A percentile compares a stretch with the other conserved stretches of the same genome.
phyloP scores from a whole-genome alignment of 495 filamentous ascomycete genomes.

The Cercophora scortea region DNA sequence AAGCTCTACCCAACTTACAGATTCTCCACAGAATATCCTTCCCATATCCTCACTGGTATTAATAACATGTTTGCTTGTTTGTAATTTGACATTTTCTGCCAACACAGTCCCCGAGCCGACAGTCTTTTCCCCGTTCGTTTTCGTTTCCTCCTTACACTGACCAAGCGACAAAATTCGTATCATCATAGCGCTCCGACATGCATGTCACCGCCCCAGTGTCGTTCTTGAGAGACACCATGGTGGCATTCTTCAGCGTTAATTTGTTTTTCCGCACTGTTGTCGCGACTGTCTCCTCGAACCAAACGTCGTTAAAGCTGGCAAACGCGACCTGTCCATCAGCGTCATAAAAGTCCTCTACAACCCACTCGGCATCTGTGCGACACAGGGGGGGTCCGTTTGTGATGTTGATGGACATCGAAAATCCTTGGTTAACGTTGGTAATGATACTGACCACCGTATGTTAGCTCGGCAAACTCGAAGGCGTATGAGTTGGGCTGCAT shows the following conservation, averaged over 20 bases:
- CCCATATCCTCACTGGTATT: too few relatives aligned
- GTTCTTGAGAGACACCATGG: conserved; percentile 19
- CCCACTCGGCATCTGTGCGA: conserved; percentile 29
- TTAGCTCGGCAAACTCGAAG: background rate
- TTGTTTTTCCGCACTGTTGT: conserved; percentile 12
- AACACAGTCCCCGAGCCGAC: too few relatives aligned
- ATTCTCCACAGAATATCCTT: too few relatives aligned
- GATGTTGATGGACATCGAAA: conserved; percentile 39
- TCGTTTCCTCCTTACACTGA: background rate
- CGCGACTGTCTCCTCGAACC: conserved; percentile 24
- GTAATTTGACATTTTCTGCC: too few relatives aligned
- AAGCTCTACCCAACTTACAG: too few relatives aligned
- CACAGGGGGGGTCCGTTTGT: conserved; percentile 21
- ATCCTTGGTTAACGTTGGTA: conserved; percentile 41
- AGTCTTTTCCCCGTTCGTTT: too few relatives aligned
- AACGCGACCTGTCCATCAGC: conserved; percentile 19
- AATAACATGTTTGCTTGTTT: too few relatives aligned
- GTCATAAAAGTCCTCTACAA: conserved; percentile 31
- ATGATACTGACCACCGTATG: conserved; percentile 20
- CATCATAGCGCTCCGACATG: conserved; percentile 16
- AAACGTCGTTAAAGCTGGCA: conserved; percentile 26
- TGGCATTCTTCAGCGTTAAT: conserved; percentile 17
- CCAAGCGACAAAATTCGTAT: conserved; percentile 13
- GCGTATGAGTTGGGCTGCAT: background rate
- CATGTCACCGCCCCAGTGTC: conserved; percentile 12